Percentiles rank a stretch among this genome's conserved stretches.
Conservation (phyloP, 225 moss, liverwort and hornwort genomes). For the Asterella californica region DNA sequence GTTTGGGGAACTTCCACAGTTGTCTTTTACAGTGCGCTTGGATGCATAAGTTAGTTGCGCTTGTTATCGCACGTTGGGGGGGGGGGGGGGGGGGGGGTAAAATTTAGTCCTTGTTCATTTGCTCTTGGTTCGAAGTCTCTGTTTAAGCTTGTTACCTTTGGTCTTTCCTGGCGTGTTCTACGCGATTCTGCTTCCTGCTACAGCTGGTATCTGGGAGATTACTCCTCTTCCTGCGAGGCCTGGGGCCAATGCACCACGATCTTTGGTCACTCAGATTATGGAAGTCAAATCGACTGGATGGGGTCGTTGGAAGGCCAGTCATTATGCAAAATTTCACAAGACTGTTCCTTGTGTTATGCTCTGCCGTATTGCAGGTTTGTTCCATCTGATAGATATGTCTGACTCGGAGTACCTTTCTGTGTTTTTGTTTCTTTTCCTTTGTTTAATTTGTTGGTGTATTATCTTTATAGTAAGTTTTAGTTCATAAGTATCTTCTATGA, state of each 20-base stretch:
- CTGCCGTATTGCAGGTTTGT: slow-evolving; percentile 67
- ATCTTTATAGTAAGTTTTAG: neutral
- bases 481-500: neutral
- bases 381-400: neutral
- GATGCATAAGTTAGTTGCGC: neutral
- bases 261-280: slow-evolving; percentile 68
- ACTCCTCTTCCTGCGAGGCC: slow-evolving; percentile 55
- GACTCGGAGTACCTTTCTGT: neutral
- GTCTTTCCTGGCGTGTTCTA: neutral
- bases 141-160: neutral
- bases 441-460: too few species aligned
- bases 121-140: too few species aligned
- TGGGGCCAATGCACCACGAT: slow-evolving; percentile 46
- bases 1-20: neutral
- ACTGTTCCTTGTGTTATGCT: slow-evolving; percentile 72
- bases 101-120: neutral
- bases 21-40: neutral
- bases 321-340: slow-evolving; percentile 64
- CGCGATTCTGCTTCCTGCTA: neutral
- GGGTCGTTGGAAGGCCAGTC: slow-evolving; percentile 70
- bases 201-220: slow-evolving; percentile 77
- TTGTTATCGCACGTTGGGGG: too few species aligned
- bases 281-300: slow-evolving; percentile 77
- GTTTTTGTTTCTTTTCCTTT: neutral
- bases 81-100: too few species aligned